phyloP scores from a whole-genome alignment of 1,139 yeast genomes.

The Saccharomyces hybrid region DNA sequence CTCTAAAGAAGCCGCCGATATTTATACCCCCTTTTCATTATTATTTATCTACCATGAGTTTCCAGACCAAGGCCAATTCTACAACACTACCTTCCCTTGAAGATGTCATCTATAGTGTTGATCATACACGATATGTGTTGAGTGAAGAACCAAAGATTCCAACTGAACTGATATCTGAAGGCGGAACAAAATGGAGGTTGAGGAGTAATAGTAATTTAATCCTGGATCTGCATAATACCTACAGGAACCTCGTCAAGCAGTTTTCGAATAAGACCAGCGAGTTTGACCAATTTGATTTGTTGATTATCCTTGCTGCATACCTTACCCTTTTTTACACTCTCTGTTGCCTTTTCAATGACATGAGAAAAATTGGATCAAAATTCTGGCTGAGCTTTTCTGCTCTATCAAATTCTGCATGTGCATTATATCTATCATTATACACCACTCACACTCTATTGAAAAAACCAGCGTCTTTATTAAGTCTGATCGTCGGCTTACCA shows the following conservation, averaged over 20 bases:
- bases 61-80: conserved; percentile 13
- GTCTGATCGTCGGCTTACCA: conserved; percentile 87
- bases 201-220: background rate
- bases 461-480: conserved; percentile 58
- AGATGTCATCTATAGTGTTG: conserved; percentile 48
- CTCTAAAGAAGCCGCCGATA: conserved; percentile 14
- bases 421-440: conserved; percentile 75
- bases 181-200: background rate
- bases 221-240: background rate
- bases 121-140: conserved; percentile 34
- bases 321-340: conserved; percentile 86
- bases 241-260: conserved; percentile 15
- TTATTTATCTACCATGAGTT: conserved; percentile 24
- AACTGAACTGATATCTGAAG: background rate
- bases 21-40: conserved; percentile 17
- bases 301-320: conserved; percentile 74
- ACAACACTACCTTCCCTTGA: conserved; percentile 27
- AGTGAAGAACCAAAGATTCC: background rate
- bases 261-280: conserved; percentile 50
- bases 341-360: conserved; percentile 66
- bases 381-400: conserved; percentile 91
- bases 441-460: conserved; percentile 45
- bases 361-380: conserved; percentile 75
- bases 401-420: conserved; percentile 71
- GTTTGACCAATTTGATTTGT: conserved; percentile 87